Base-by-base conservation (phyloP, 352 stramenopile species). In the Globisporangium takayamanum region DNA sequence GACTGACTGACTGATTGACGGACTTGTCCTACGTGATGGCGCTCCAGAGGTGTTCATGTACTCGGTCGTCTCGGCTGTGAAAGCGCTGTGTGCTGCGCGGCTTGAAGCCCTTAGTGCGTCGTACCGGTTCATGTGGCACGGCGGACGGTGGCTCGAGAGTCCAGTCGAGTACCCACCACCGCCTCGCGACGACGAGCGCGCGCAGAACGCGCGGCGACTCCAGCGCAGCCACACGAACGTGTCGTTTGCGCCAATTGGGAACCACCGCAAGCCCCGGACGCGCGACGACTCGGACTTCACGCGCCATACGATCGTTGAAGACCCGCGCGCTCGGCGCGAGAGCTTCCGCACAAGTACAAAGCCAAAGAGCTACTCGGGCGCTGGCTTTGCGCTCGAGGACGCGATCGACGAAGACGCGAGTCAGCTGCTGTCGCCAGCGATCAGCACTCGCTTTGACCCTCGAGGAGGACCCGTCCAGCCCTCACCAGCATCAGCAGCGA, bases 111-210 rank as follows among this genome's bases (percentile, higher is more conserved):
- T 83, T 2, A 60, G 64, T 30, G 68, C 70, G 6, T 73, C 77
- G 14, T 84, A 84, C 57, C 75, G 77, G 11, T 80, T 75, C 44
- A 69, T 76, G 50, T 87, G 78, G 78, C 75, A 88, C 50, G 67
- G 59, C 47, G 64, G 75, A 18, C 72, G 65, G 7, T 91, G 81
- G 81, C 68, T 91, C 15, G 66, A 89, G 49, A 75, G 71, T 36
- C 60, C 62, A 5, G 62, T 89, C 18, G 76, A 87, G 36, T 88
- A 77, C 45, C 65, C 70, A 28, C 63, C 69, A 41, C 15, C 5
- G 10, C 15, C 53, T 20, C 41, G 58, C 22, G 33, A 56, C 41
- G 37, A 54, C 28, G 50, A 58, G 10, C 25, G 25, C 18, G 11
- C 30, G 8, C 47, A 42, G 10, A 55, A 36, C 15, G 47, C 52